These are phyloP conservation scores for Coprinopsis sp. DNA, from an alignment of 768 basidiomycete genomes.

Conservation along the genomic window DNA sequence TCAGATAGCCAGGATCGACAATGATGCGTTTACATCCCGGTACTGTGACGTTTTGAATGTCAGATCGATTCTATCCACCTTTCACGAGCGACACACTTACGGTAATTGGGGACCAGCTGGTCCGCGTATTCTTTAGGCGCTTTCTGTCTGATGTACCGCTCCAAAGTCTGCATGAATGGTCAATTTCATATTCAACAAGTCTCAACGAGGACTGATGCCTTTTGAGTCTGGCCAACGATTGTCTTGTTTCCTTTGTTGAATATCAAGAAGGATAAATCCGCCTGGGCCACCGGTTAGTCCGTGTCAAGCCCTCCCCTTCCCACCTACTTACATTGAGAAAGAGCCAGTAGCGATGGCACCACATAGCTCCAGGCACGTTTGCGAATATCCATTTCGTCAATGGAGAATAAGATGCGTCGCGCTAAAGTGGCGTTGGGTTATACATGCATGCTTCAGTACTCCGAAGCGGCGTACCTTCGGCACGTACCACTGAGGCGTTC, in stretches of 20 bases:
- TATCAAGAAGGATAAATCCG: slow-evolving; percentile 32
- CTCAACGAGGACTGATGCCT: slow-evolving; percentile 19
- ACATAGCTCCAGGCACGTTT: slow-evolving; percentile 45
- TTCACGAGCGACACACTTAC: slow-evolving; percentile 27
- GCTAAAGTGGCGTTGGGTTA: slow-evolving; percentile 19
- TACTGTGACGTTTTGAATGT: slow-evolving; percentile 24
- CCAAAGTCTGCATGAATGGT: slow-evolving; percentile 30
- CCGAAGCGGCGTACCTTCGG: slow-evolving; percentile 39
- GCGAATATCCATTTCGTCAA: slow-evolving; percentile 52
- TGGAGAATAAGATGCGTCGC: slow-evolving; percentile 36
- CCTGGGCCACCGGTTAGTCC: no score
- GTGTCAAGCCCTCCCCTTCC: no score
- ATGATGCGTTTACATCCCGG: slow-evolving; percentile 64
- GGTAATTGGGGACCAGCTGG: slow-evolving; percentile 47
- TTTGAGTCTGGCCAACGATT: slow-evolving; percentile 25
- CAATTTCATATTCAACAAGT: not conserved
- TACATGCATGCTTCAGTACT: not conserved
- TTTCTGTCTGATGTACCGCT: slow-evolving; percentile 40
- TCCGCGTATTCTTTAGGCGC: slow-evolving; percentile 46
- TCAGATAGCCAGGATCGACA: slow-evolving; percentile 54
- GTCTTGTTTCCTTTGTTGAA: slow-evolving; percentile 38
- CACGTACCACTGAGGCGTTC: slow-evolving; percentile 56
- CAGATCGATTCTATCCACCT: not conserved
- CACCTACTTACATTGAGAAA: slow-evolving; percentile 39
- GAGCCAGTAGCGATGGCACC: slow-evolving; percentile 42